These are phyloP conservation scores for Xylaria scruposa DNA, from an alignment of 495 filamentous ascomycete species.

Conservation along the genomic window DNA sequence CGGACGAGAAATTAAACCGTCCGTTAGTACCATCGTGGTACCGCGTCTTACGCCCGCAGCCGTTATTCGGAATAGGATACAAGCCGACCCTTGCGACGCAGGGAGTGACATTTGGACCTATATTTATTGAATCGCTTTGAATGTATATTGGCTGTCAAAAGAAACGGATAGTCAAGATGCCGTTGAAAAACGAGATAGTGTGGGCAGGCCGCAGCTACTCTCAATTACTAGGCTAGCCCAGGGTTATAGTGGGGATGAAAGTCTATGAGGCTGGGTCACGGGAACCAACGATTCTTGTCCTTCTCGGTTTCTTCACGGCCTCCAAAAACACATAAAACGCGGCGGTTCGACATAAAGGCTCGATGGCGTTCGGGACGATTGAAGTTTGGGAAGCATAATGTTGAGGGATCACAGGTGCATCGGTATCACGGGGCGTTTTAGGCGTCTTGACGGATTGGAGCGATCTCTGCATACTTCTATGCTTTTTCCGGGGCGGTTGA, in stretches of 20 bases:
- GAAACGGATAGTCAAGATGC: not conserved
- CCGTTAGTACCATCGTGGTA: not conserved
- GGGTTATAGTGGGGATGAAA: not conserved
- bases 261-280: not conserved
- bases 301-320: not conserved
- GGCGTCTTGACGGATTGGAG: slow-evolving; percentile 5
- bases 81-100: not conserved
- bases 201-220: not conserved
- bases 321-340: not conserved
- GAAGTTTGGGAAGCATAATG: not conserved
- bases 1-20: not conserved
- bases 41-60: not conserved
- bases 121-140: not conserved
- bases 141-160: not conserved
- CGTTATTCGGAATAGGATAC: slow-evolving; percentile 3
- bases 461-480: not conserved
- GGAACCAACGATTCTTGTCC: not conserved
- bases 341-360: not conserved
- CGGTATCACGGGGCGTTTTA: slow-evolving; percentile 13
- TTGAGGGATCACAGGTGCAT: slow-evolving; percentile 13
- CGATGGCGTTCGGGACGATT: not conserved
- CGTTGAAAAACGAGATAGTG: not conserved
- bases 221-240: not conserved
- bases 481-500: not conserved
- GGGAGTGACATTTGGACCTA: not conserved